A percentile compares a stretch with the other conserved stretches of the same genome.
Conservation (phyloP, 345 rosid species). For the Corchorus olitorius region DNA sequence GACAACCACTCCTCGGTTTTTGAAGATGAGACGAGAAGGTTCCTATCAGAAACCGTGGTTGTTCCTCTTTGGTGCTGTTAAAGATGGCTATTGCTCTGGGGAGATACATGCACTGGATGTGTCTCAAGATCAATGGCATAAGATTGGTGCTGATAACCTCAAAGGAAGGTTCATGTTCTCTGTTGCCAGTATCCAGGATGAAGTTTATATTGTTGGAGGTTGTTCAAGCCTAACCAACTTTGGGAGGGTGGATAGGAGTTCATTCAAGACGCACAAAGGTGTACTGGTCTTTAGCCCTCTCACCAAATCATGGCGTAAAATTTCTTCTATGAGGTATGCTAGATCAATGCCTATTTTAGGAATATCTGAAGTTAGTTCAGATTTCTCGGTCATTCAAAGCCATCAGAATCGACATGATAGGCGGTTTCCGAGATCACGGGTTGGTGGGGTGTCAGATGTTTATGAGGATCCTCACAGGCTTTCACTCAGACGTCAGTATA, state of each 20-base stretch:
- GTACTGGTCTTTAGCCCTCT: constrained; percentile 75
- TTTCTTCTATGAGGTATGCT: constrained; percentile 80
- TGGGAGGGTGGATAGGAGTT: constrained; percentile 77
- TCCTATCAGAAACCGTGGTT: constrained; percentile 80
- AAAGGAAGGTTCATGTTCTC: constrained; percentile 91
- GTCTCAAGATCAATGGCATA: constrained; percentile 78
- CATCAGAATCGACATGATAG: constrained; percentile 73
- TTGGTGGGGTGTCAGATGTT: constrained; percentile 78
- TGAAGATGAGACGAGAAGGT: constrained; percentile 75
- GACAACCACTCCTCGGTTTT: constrained; percentile 68
- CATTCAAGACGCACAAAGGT: constrained; percentile 84
- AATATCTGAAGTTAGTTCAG: constrained; percentile 64
- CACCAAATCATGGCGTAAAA: constrained; percentile 80
- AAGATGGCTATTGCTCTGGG: constrained; percentile 79
- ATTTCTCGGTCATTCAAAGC: constrained; percentile 46
- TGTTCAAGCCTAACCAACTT: constrained; percentile 68
- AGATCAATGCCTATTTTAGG: constrained; percentile 87
- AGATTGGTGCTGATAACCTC: constrained; percentile 60
- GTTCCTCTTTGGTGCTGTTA: constrained; percentile 83
- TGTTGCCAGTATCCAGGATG: constrained; percentile 70
- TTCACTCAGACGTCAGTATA: constrained; percentile 72
- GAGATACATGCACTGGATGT: constrained; percentile 82
- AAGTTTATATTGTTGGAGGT: constrained; percentile 83
- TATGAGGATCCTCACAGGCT: constrained; percentile 97
- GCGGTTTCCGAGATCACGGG: constrained; percentile 64